These are phyloP conservation scores for Stephania japonica DNA, from an alignment of 164 flowering plant species.

Conservation along the genomic window DNA sequence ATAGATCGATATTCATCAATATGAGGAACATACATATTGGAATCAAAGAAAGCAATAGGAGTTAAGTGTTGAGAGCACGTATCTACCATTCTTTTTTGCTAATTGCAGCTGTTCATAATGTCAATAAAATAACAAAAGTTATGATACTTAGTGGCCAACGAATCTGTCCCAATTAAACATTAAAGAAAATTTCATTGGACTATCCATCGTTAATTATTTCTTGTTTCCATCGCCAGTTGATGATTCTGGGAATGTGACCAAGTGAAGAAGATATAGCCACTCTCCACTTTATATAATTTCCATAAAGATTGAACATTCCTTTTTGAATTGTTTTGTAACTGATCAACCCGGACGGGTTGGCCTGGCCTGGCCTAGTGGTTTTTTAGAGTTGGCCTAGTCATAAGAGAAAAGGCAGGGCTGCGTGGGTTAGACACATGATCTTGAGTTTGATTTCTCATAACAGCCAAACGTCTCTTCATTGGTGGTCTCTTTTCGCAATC, in stretches of 20 bases:
- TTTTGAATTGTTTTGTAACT: too few species aligned
- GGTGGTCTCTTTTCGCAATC: too few species aligned
- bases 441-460: too few species aligned
- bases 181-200: slow-evolving; percentile 26
- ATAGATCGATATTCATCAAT: not conserved
- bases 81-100: not conserved
- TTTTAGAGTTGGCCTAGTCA: too few species aligned
- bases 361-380: too few species aligned
- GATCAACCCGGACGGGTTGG: too few species aligned
- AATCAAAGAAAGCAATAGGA: not conserved
- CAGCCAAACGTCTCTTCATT: too few species aligned
- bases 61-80: not conserved
- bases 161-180: slow-evolving; percentile 23
- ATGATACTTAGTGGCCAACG: slow-evolving; percentile 4
- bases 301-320: not conserved
- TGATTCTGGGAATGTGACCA: slow-evolving; percentile 25
- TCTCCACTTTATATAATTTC: slow-evolving; percentile 25
- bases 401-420: too few species aligned
- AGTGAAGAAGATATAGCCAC: not conserved
- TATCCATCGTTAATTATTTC: slow-evolving; percentile 18
- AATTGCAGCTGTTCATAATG: slow-evolving; percentile 1
- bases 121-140: not conserved
- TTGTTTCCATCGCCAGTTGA: slow-evolving; percentile 15
- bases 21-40: not conserved
- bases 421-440: too few species aligned